A percentile compares a stretch with the other conserved stretches of the same genome.
These are phyloP conservation scores for Eimeria praecox DNA, from an alignment of 169 alveolate species.

Conservation along the genomic window DNA sequence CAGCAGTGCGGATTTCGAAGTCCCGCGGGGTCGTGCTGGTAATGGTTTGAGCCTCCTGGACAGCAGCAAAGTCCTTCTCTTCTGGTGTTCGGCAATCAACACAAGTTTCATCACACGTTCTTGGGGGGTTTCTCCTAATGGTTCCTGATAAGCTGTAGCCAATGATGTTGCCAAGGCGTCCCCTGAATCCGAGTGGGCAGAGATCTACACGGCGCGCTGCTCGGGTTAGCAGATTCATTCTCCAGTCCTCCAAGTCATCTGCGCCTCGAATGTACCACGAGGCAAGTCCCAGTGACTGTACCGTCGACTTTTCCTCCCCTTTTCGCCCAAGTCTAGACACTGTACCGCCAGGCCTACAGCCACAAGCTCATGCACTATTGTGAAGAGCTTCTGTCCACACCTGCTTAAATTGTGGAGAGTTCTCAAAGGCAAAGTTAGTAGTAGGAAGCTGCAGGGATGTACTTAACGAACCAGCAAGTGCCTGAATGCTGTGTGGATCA, in stretches of 20 bases:
- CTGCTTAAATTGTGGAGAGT: not conserved
- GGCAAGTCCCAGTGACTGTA: not conserved
- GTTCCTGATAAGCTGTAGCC: not conserved
- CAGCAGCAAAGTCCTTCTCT: not conserved
- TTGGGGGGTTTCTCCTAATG: not conserved
- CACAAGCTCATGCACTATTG: not conserved
- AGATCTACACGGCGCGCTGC: not conserved
- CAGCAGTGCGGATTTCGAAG: slow-evolving; percentile 6
- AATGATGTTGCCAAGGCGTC: not conserved
- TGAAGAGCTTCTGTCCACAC: not conserved
- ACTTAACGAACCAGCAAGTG: not conserved
- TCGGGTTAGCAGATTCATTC: slow-evolving; percentile 17
- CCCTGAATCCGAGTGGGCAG: not conserved
- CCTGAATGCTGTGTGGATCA: not conserved
- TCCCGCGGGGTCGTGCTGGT: not conserved
- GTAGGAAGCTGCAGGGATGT: not conserved
- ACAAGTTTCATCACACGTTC: not conserved
- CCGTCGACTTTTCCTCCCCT: not conserved
- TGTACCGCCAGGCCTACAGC: not conserved
- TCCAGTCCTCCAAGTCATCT: slow-evolving; percentile 30
- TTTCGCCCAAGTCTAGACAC: not conserved
- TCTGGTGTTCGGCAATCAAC: not conserved
- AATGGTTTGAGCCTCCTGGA: not conserved
- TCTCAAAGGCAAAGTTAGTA: not conserved
- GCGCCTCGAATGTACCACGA: not conserved